phyloP scores from a whole-genome alignment of 1,139 yeast genomes.

The Suhomyces bribrorum region DNA sequence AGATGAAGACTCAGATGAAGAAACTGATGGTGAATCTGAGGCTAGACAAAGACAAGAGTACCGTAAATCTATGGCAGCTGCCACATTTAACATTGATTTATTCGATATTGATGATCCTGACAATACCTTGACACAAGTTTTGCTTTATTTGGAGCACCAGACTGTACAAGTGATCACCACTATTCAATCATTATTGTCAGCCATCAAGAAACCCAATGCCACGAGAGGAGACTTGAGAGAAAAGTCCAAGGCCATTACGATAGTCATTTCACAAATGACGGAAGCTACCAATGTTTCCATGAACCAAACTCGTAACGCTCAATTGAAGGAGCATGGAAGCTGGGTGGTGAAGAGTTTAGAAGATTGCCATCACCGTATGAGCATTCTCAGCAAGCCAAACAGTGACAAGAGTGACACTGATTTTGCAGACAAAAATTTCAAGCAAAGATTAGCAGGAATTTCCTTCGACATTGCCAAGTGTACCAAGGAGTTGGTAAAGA shows the following conservation, averaged over 20 bases:
- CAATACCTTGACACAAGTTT: conserved; percentile 79
- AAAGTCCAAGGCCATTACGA: conserved; percentile 72
- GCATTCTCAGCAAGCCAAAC: conserved; percentile 54
- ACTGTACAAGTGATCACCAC: conserved; percentile 90
- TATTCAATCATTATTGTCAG: conserved; percentile 75
- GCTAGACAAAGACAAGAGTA: conserved; percentile 51
- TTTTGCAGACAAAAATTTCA: conserved; percentile 85
- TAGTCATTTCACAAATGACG: conserved; percentile 82
- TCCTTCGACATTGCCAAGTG: conserved; percentile 96
- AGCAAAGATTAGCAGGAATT: conserved; percentile 91
- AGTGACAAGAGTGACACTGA: conserved; percentile 55
- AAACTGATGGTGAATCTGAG: conserved; percentile 24
- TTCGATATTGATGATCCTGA: conserved; percentile 87
- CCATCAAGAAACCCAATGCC: conserved; percentile 75
- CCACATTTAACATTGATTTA: conserved; percentile 65
- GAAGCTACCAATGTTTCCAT: conserved; percentile 87
- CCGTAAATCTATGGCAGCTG: conserved; percentile 54
- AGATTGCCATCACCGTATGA: conserved; percentile 84
- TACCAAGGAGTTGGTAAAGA: conserved; percentile 91
- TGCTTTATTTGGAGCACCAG: conserved; percentile 87
- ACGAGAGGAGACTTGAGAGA: conserved; percentile 73
- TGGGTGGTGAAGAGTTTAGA: conserved; percentile 87
- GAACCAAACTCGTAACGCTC: conserved; percentile 82
- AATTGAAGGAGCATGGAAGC: conserved; percentile 84
- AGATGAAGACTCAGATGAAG: conserved; percentile 21